Evolutionary conservation across 1,139 yeast genomes (phyloP), one percentile per base, ranked within the genome.

Genomic region (Candida sp.): DNA sequence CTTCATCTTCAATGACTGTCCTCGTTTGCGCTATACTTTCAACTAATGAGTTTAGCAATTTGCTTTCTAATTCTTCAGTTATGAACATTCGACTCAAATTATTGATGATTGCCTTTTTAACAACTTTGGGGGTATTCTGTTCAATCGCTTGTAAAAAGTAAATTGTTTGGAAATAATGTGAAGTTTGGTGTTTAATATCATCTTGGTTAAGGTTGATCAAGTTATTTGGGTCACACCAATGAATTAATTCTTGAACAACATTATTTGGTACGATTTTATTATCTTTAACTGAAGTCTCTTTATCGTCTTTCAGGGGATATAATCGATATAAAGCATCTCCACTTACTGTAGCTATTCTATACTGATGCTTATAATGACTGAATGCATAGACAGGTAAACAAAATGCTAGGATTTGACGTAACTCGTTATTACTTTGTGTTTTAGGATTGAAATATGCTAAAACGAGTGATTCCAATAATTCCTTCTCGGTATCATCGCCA

Each of bases 351-450:
- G 84, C 78, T 57, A 91, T 68, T 48, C 84, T 73, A 40, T 75
- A 73, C 60, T 90, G 97, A 61, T 90, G 96, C 23, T 70, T 71
- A 1, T 75, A 68, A 51, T 86, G 91, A 35, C 97, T 87, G 58
- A 81, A 87, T 32, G 95, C 85, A 59, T 88, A 90, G 1, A 88
- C 96, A 0, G 98, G 98, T 33, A 93, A 74, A 57, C 97, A 90
- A 58, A 88, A 90, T 8, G 95, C 82, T 47, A 91, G 78, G 1
- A 88, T 86, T 63, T 93, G 98, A 44, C 84, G 76, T 49, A 91
- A 69, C 15, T 82, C 81, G 47, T 80, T 84, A 53, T 90, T 89
- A 11, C 69, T 64, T 4, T 78, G 64, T 40, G 85, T 83, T 3
- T 69, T 61, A 0, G 91, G 89, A 45, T 86, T 83, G 63, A 88